Conservation (phyloP, 441 rosid genomes). For the Syzygium malaccense region DNA sequence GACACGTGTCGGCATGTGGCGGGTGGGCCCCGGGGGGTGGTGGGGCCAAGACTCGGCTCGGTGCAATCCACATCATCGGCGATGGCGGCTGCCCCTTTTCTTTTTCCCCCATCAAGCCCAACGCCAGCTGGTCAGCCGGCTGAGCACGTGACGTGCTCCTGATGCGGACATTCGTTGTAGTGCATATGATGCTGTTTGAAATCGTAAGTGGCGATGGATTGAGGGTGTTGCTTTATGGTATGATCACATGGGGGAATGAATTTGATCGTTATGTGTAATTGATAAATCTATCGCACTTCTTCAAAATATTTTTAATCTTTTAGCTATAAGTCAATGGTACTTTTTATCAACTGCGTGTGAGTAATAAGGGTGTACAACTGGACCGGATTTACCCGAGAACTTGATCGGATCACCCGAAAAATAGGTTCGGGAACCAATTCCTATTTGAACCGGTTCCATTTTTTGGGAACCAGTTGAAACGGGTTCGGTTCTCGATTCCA, state of each 20-base stretch:
- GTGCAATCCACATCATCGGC: background rate
- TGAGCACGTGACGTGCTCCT: background rate
- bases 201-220: background rate
- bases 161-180: background rate
- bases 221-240: background rate
- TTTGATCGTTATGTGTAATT: background rate
- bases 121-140: background rate
- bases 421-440: no score
- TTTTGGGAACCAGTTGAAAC: no score
- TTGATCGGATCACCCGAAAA: no score
- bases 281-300: background rate
- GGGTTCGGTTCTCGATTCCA: no score
- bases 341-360: background rate
- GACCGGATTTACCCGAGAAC: no score
- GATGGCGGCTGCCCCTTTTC: background rate
- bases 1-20: background rate
- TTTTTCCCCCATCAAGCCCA: background rate
- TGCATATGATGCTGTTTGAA: background rate
- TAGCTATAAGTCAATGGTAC: background rate
- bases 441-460: no score
- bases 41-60: background rate
- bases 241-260: background rate
- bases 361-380: no score
- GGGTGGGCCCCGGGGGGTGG: background rate
- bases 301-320: background rate